These are phyloP conservation scores for Aspergillus vadensis DNA, from an alignment of 2,329 filamentous ascomycete species.

Conservation along the genomic window DNA sequence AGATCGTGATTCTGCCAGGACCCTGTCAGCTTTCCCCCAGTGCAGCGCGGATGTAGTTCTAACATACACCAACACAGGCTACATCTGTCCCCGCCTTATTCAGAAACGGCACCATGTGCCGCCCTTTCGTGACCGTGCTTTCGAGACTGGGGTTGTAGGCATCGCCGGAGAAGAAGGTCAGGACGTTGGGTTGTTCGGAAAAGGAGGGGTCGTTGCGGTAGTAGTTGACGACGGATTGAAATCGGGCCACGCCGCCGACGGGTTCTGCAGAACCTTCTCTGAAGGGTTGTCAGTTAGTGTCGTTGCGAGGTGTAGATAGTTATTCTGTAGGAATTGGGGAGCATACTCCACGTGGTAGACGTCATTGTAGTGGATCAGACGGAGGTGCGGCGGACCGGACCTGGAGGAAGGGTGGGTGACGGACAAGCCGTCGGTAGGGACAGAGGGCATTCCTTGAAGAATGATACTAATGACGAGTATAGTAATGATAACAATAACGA, in stretches of 20 bases:
- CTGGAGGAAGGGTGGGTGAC: constrained; percentile 48
- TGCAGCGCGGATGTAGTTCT: constrained; percentile 1
- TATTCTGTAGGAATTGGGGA: background rate
- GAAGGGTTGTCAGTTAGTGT: background rate
- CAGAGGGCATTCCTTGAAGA: constrained; percentile 27
- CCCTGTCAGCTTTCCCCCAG: constrained; percentile 11
- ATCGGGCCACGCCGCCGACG: constrained; percentile 77
- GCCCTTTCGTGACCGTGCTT: constrained; percentile 83
- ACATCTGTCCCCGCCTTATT: constrained; percentile 76
- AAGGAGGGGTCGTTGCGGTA: constrained; percentile 68
- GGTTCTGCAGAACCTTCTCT: constrained; percentile 71
- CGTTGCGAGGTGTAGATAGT: background rate
- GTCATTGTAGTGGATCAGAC: constrained; percentile 90
- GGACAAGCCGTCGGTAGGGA: constrained; percentile 38
- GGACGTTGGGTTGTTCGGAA: constrained; percentile 62
- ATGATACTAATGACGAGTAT: background rate
- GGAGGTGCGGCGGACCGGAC: constrained; percentile 64
- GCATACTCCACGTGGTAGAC: constrained; percentile 81
- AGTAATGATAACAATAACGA: background rate
- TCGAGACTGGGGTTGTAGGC: constrained; percentile 90
- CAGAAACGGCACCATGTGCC: constrained; percentile 85
- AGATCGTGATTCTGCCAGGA: constrained; percentile 76
- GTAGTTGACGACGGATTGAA: constrained; percentile 74
- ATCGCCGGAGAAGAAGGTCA: constrained; percentile 89
- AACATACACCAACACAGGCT: constrained; percentile 75